Base-by-base conservation (phyloP, 345 rosid species). In the Eutrema japonicum region DNA sequence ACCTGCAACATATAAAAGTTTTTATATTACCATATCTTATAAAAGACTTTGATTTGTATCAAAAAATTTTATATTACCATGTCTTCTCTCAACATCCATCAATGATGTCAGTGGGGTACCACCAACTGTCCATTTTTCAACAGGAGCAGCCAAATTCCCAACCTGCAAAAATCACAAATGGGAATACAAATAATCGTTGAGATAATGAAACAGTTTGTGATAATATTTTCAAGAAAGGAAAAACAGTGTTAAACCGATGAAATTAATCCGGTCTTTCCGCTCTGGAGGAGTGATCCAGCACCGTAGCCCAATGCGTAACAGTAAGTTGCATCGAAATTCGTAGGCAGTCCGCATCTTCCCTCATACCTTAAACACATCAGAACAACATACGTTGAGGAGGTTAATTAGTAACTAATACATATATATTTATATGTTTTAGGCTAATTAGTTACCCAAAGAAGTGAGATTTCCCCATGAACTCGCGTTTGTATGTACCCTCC, bases 1-100 rank as follows among this genome's bases (percentile, higher is more conserved):
- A 47, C 98, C 96, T 93, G 74, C 71, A 64, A 72, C 59, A 53
- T 11, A 45, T 37, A 6, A 10, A 47, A 18, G 26, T 22, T 22
- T 3, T 55, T 1, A 26, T 2, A 64, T 22, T 82, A 91, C 98
- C 99, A 63, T 95, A 98, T 83, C 99, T 88, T 85, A 16, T 16
- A 16, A 16, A 16, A 16, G 16, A 16, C 16, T 16, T 16, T 16
- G 16, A 16, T 16, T 16, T 16, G 52, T 37, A 51, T 61, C 30
- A 6, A 10, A 47, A 18, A 2, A 1, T 22, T 3, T 55, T 1
- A 26, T 2, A 64, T 22, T 82, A 91, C 98, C 99, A 63, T 95
- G 99, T 83, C 99, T 88, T 85, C 99, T 92, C 87, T 95, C 99
- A 27, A 95, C 99, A 26, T 95, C 99, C 99, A 92, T 95, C 78